Evolutionary conservation across 1,284 basidiomycete genomes (phyloP).

Genomic region (Xanthoconium separans): DNA sequence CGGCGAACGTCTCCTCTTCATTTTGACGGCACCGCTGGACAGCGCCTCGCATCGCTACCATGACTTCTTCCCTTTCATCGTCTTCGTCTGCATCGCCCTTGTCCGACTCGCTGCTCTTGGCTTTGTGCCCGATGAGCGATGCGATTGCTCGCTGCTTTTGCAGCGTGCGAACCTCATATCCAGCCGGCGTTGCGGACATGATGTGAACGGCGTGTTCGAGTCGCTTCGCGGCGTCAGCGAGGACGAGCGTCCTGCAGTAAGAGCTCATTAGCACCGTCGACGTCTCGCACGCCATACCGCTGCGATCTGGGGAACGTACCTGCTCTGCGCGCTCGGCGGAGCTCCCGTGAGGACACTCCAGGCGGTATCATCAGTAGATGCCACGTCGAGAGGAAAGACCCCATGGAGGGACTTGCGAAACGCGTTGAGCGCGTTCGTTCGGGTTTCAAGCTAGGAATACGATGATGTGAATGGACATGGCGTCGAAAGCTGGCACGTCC

Average conservation of each 20-base stretch:
- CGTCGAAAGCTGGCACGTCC: background rate
- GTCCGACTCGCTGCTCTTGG: background rate
- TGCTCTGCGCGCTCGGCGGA: conserved; percentile 19
- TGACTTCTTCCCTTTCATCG: conserved; percentile 15
- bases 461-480: background rate
- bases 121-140: background rate
- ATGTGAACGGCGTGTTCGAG: conserved; percentile 27
- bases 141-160: conserved; percentile 13
- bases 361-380: background rate
- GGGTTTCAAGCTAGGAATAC: conserved; percentile 29
- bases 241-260: conserved; percentile 16
- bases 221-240: conserved; percentile 25
- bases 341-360: conserved; percentile 4
- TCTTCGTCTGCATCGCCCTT: background rate
- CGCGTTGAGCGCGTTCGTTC: conserved; percentile 30
- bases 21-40: conserved; percentile 16
- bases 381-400: conserved; percentile 29
- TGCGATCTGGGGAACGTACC: conserved; percentile 11
- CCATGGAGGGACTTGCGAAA: conserved; percentile 38
- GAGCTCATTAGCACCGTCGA: background rate
- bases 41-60: conserved; percentile 11
- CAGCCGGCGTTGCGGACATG: conserved; percentile 31
- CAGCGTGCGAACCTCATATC: conserved; percentile 18
- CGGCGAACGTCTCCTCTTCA: background rate
- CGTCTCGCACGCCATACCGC: no score